These are phyloP conservation scores for Neurospora discreta DNA, from an alignment of 495 filamentous ascomycete genomes.

Conservation along the genomic window DNA sequence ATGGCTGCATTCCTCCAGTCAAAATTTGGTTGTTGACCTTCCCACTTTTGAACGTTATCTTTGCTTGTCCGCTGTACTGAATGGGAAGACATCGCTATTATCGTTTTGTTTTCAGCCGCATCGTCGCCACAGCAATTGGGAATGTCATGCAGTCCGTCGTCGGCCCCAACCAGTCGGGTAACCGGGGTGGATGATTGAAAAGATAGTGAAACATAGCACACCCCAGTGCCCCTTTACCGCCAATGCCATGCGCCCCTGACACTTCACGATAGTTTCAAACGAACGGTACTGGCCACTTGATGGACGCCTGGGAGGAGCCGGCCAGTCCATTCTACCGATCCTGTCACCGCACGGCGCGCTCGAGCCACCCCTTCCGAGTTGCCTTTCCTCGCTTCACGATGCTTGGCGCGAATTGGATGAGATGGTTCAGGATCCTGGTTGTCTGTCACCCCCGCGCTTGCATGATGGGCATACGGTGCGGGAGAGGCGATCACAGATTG, in stretches of 20 bases:
- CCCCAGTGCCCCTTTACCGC: not conserved
- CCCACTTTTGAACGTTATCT: not conserved
- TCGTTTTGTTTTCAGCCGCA: not conserved
- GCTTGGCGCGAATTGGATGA: not conserved
- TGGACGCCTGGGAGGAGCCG: not conserved
- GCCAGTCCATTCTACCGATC: not conserved
- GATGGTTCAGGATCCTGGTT: not conserved
- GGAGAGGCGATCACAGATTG: not conserved
- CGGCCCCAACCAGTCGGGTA: not conserved
- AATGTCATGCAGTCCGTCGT: not conserved
- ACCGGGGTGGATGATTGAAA: not conserved
- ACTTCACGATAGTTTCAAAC: constrained; percentile 15
- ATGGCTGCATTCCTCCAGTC: not conserved
- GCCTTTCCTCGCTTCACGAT: not conserved
- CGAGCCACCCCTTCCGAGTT: not conserved
- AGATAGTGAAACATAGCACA: not conserved
- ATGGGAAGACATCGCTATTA: not conserved
- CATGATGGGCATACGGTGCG: not conserved
- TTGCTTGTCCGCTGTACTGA: not conserved
- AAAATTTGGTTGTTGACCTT: not conserved
- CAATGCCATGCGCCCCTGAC: not conserved
- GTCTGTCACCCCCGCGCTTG: not conserved
- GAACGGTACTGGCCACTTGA: not conserved
- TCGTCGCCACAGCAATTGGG: not conserved
- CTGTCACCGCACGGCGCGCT: not conserved